Base-by-base conservation (phyloP, 1,139 yeast genomes). In the Arxiozyma telluris region DNA sequence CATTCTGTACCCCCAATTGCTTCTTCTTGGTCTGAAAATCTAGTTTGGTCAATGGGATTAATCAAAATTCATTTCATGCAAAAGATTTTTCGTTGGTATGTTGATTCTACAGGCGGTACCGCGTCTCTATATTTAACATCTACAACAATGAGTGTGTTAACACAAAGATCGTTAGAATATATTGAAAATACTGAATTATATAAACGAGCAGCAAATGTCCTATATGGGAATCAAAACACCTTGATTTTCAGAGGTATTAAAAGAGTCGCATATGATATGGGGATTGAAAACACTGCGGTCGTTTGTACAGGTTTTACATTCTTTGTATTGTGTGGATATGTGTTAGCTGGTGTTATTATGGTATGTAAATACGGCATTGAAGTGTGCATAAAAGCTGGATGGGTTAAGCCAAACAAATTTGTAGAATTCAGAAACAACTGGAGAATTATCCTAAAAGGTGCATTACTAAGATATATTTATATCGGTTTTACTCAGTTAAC, bases 41-140 rank as follows among this genome's bases (percentile, higher is more conserved):
- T 86, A 67, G 87, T 88, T 41, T 86, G 94, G 94, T 84, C 91
- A 4, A 85, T 86, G 93, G 94, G 94, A 4, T 74, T 86, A 58
- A 85, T 86, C 61, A 74, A 83, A 63, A 78, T 84, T 47, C 66
- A 69, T 8, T 85, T 85, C 63, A 85, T 86, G 91, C 91, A 85
- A 69, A 75, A 81, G 54, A 83, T 86, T 61, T 84, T 86, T 68
- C 76, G 91, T 64, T 86, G 95, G 95, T 86, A 84, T 63, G 81
- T 86, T 50, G 90, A 86, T 68, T 73, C 87, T 52, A 85, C 94
- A 3, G 94, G 95, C 53, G 95, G 95, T 52, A 71, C 76, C 0
- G 89, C 94, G 49, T 71, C 84, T 9, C 71, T 82, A 50, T 82
- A 81, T 65, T 73, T 86, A 59, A 76, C 81, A 3, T 78, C 82